Evolutionary conservation across 768 basidiomycete genomes (phyloP), one percentile per base, ranked within the genome.

Genomic region (Imleria badia): DNA sequence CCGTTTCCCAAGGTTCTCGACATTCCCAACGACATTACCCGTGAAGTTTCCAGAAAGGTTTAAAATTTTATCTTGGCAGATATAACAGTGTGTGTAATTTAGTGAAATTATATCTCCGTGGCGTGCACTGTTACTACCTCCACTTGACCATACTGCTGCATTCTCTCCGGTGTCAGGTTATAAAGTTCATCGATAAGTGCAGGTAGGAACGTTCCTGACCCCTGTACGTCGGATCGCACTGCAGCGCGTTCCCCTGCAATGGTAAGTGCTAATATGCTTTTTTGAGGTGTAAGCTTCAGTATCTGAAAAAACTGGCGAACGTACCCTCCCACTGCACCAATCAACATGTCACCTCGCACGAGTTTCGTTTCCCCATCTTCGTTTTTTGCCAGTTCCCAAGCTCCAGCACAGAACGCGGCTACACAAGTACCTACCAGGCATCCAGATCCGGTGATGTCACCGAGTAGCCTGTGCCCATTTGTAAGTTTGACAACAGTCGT

Each of bases 401-500:
- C 83, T 3, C 82, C 86, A 5, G 87, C 92, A 66, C 89, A 91
- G 72, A 86, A 94, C 15, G 87, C 82, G 1, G 92, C 89, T 45
- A 96, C 80, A 30, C 81, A 76, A 11, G 89, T 88, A 26, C 89
- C 89, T 22, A 84, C 75, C 68, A 95, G 84, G 64, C 94, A 98
- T 5, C 94, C 94, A 23, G 90, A 90, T 1, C 94, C 95, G 0
- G 95, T 97, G 52, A 98, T 93, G 50, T 80, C 76, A 0, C 85
- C 86, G 9, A 97, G 81, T 23, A 88, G 73, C 15, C 75, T 71
- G 63, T 89, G 77, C 0, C 95, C 95, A 62, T 97, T 97, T 5
- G 76, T 72, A 8, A 92, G 72, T 40, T 79, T 77, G n/a, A 91
- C 76, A 6, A 92, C 85, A 6, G 70, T 76, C 12, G 69, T 64